Evolutionary conservation across 129 eudicot genomes (phyloP).

Genomic region (Flaveria ramosissima): DNA sequence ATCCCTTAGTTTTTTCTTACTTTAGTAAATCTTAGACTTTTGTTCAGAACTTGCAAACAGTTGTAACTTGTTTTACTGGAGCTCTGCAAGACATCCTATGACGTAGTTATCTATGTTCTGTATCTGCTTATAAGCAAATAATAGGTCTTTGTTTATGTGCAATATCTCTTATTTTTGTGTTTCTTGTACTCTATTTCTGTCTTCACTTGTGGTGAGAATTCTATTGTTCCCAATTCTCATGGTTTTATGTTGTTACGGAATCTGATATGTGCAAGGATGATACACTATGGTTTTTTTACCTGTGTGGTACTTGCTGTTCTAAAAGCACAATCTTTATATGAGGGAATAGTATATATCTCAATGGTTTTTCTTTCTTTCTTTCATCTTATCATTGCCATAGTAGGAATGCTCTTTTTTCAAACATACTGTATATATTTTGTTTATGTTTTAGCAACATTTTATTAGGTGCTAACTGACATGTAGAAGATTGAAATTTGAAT

Average conservation of each 20-base stretch:
- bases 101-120: conserved; percentile 22
- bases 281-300: background rate
- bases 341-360: background rate
- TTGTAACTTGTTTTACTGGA: conserved; percentile 21
- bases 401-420: background rate
- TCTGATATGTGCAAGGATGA: background rate
- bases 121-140: background rate
- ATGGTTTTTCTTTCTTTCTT: background rate
- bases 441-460: background rate
- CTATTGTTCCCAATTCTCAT: background rate
- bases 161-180: background rate
- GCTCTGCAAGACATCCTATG: conserved; percentile 10
- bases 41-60: conserved; percentile 32
- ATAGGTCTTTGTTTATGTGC: conserved; percentile 26
- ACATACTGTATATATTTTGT: background rate
- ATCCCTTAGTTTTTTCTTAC: conserved; percentile 34
- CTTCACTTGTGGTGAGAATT: background rate
- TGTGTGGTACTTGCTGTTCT: background rate
- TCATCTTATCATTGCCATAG: background rate
- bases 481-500: conserved; percentile 6
- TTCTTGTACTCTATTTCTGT: background rate
- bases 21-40: conserved; percentile 35
- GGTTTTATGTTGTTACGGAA: background rate
- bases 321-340: background rate
- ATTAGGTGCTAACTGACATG: conserved; percentile 9